Conservation (phyloP, 352 stramenopile species). For the Synura sp. region DNA sequence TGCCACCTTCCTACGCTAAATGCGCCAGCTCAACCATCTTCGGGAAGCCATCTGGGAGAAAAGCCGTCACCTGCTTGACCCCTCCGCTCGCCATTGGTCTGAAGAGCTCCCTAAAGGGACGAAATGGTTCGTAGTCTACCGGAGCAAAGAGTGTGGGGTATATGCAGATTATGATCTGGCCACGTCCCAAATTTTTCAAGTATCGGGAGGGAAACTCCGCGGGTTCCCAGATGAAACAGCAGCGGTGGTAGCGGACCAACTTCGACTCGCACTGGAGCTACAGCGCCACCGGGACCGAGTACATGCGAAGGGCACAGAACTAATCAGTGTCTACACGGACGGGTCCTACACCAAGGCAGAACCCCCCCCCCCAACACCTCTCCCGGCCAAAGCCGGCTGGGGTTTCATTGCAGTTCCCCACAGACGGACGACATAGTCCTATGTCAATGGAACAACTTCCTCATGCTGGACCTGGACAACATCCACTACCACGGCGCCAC, state of each 20-base stretch:
- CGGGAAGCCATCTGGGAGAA: not conserved
- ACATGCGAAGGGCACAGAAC: not conserved
- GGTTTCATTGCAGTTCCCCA: not conserved
- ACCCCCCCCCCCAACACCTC: not conserved
- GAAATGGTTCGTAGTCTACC: slow-evolving; percentile 31
- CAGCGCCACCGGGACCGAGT: not conserved
- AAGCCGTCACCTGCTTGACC: slow-evolving; percentile 1
- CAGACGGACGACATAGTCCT: not conserved
- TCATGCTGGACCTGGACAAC: not conserved
- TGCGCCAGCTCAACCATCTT: slow-evolving; percentile 22
- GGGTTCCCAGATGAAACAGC: not conserved
- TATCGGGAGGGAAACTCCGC: too few relatives aligned
- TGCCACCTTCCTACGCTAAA: not conserved
- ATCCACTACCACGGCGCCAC: not conserved
- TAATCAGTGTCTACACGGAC: too few relatives aligned
- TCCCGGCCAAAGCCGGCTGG: not conserved
- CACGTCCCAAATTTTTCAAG: too few relatives aligned
- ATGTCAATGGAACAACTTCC: not conserved
- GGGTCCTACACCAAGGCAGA: not conserved
- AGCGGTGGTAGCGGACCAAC: not conserved
- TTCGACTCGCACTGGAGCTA: too few relatives aligned
- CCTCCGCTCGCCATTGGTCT: not conserved
- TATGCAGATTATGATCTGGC: too few relatives aligned
- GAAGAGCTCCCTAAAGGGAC: slow-evolving; percentile 23
- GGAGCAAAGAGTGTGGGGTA: not conserved